Base-by-base conservation (phyloP, 805 yeast species). In the Scheffersomyces coipomensis region DNA sequence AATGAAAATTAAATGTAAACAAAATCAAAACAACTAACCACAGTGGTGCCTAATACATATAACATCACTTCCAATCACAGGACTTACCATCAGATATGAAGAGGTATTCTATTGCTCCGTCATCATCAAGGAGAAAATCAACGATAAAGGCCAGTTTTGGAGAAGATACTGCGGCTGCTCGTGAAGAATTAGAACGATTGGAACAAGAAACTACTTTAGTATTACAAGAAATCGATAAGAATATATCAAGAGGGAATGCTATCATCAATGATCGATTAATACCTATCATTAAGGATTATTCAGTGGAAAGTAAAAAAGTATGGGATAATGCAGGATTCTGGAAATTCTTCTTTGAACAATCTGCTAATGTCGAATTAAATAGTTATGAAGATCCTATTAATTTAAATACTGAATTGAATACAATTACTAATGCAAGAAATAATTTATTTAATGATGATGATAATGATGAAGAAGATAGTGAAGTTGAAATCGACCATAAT, bases 191-290 rank as follows among this genome's bases (percentile, higher is more conserved):
- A 27, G 95, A 88, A 52, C 70, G 78, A 49, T 58, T 87, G 32
- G 95, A 88, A 52, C 95, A 85, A 56, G 85, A 82, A 53, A 85
- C 87, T 30, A 87, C 95, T 0, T 58, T 84, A 38, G 78, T 81
- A 5, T 63, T 89, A 34, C 96, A 88, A 58, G 83, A 81, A 34
- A 85, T 89, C 18, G 96, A 88, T 62, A 74, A 79, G 34, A 83
- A 87, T 52, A 71, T 88, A 35, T 75, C 84, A 10, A 68, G 74
- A 32, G 79, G 90, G 16, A 87, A 85, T 55, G 73, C 79, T 33
- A 73, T 82, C 24, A 78, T 89, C 19, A 79, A 80, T 34, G 84
- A 83, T 44, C 73, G 74, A 30, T 72, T 88, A 22, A 68, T 86
- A 23, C 96, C 96, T 2, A 68, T 78, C 10, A 73, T 88, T 17